A percentile compares a stretch with the other conserved stretches of the same genome.
phyloP scores from a whole-genome alignment of 2,329 filamentous ascomycete genomes.

The Claviceps paspali region DNA sequence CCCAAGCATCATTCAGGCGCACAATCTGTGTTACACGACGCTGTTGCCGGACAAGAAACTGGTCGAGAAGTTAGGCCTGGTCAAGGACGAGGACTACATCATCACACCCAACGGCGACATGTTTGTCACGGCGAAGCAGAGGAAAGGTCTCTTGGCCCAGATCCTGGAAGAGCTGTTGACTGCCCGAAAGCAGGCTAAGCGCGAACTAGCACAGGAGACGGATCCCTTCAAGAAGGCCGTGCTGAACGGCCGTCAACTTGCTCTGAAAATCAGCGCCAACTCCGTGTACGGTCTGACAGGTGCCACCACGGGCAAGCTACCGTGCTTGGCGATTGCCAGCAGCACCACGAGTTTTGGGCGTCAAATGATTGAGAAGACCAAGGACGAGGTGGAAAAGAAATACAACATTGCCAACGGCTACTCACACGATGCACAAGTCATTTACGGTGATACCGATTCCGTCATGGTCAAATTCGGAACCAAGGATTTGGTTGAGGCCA shows the following conservation, averaged over 20 bases:
- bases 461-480: conserved; percentile 99
- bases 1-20: conserved; percentile 95
- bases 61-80: conserved; percentile 60
- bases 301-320: conserved; percentile 88
- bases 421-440: conserved; percentile 84
- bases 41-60: conserved; percentile 51
- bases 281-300: conserved; percentile 95
- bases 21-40: conserved; percentile 96
- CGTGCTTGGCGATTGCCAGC: conserved; percentile 87
- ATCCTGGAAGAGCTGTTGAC: conserved; percentile 86
- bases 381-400: conserved; percentile 78
- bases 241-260: conserved; percentile 89
- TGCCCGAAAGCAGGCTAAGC: conserved; percentile 92
- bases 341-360: conserved; percentile 95
- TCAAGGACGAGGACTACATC: conserved; percentile 90
- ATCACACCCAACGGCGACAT: conserved; percentile 87
- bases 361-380: conserved; percentile 98
- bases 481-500: conserved; percentile 69
- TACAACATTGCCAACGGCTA: conserved; percentile 94
- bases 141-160: conserved; percentile 83
- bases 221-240: conserved; percentile 98
- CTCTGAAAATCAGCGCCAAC: conserved; percentile 93
- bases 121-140: conserved; percentile 75
- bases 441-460: conserved; percentile 97
- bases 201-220: conserved; percentile 72